These are phyloP conservation scores for Brassica nigra DNA, from an alignment of 345 rosid species.

Conservation along the genomic window DNA sequence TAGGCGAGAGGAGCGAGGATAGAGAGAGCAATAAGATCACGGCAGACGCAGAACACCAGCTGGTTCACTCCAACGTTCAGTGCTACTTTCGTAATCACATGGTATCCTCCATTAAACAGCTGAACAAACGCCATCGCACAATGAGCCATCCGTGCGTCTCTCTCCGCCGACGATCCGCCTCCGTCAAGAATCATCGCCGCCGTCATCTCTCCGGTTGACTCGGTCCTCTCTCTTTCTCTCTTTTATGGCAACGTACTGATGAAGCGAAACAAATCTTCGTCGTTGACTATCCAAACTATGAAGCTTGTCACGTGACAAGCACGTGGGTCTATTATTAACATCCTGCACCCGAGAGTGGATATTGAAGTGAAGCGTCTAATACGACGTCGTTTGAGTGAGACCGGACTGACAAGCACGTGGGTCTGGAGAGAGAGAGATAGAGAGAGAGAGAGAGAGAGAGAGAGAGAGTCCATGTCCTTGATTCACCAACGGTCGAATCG, in stretches of 20 bases:
- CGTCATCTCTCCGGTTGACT: conserved; percentile 37
- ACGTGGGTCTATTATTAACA: conserved; percentile 16
- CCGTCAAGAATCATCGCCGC: conserved; percentile 37
- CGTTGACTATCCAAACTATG: not conserved
- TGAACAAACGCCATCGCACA: conserved; percentile 84
- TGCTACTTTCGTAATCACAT: conserved; percentile 93
- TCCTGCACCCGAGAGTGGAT: no score
- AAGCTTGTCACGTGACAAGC: not conserved
- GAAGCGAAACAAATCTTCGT: not conserved
- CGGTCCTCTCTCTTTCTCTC: not conserved
- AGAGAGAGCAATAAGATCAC: conserved; percentile 87
- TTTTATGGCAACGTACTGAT: not conserved
- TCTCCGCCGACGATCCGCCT: conserved; percentile 46
- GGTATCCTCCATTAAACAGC: conserved; percentile 85
- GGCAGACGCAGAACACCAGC: conserved; percentile 90
- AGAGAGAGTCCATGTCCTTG: conserved; percentile 35
- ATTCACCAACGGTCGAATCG: conserved; percentile 25
- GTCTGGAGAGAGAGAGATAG: no score
- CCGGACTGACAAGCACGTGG: no score
- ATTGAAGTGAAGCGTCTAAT: no score
- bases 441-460: not conserved
- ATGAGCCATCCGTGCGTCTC: conserved; percentile 71
- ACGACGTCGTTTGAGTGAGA: no score
- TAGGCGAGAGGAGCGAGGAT: conserved; percentile 91
- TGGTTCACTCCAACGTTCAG: conserved; percentile 93